Percentiles rank a stretch among this genome's conserved stretches.
Conservation (phyloP, 768 basidiomycete species). For the Lactarius evosmus region DNA sequence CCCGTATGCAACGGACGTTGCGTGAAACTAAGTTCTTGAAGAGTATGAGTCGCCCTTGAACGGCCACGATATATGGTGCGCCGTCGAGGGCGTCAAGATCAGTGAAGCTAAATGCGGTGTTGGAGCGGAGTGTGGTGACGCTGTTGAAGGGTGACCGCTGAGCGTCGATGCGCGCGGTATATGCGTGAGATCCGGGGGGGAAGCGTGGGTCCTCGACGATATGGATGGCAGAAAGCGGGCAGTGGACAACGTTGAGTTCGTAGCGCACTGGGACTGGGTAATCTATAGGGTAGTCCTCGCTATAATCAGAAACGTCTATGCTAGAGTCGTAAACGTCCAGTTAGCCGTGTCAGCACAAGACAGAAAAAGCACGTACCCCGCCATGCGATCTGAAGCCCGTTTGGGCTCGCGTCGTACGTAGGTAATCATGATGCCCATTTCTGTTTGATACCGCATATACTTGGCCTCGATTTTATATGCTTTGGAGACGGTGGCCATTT, state of each 20-base stretch:
- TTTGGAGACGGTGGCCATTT: constrained; percentile 13
- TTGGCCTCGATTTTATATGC: constrained; percentile 26
- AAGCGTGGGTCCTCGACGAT: constrained; percentile 25
- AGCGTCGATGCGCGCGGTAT: constrained; percentile 12
- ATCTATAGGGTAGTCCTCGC: constrained; percentile 23
- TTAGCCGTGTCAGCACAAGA: neutral
- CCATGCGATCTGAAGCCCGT: constrained; percentile 11
- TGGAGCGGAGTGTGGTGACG: constrained; percentile 21
- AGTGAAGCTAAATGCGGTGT: constrained; percentile 20
- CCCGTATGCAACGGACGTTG: constrained; percentile 14
- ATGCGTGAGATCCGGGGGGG: constrained; percentile 23
- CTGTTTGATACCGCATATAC: constrained; percentile 14
- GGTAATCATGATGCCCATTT: constrained; percentile 26
- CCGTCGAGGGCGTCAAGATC: constrained; percentile 22
- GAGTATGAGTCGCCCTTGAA: constrained; percentile 18
- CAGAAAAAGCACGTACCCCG: constrained; percentile 10
- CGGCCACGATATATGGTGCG: constrained; percentile 13
- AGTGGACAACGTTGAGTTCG: constrained; percentile 23
- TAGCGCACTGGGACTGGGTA: constrained; percentile 26
- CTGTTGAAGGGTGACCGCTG: constrained; percentile 14
- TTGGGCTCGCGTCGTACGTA: constrained; percentile 25
- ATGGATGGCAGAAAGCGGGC: constrained; percentile 23
- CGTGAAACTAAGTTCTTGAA: constrained; percentile 23
- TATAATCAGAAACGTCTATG: constrained; percentile 25
- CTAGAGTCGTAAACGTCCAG: neutral